These are phyloP conservation scores for Borovskyia barvae DNA, from an alignment of 208 protist genomes.

Conservation along the genomic window DNA sequence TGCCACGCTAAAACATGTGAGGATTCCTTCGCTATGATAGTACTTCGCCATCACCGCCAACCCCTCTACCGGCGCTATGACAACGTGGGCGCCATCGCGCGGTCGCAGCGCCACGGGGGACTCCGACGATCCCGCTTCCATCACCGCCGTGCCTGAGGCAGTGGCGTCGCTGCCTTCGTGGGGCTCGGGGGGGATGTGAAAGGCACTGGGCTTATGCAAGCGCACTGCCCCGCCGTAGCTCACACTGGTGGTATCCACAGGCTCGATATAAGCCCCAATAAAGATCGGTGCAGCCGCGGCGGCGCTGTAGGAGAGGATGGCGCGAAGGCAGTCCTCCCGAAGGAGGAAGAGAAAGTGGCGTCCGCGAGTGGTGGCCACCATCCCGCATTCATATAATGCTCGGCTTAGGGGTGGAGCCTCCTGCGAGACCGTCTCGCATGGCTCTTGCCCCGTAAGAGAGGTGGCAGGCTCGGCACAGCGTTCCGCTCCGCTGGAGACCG, in stretches of 20 bases:
- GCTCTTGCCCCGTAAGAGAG: too few relatives aligned
- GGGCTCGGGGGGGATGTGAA: background rate
- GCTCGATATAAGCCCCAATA: constrained; percentile 48
- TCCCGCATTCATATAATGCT: constrained; percentile 42
- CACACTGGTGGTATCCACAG: constrained; percentile 37
- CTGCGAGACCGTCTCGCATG: too few relatives aligned
- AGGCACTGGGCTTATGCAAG: constrained; percentile 12
- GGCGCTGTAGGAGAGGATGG: constrained; percentile 43
- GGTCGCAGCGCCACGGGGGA: background rate
- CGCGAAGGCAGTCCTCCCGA: constrained; percentile 30
- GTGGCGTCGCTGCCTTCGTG: background rate
- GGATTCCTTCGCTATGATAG: constrained; percentile 30
- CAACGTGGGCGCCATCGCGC: constrained; percentile 1
- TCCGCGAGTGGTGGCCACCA: constrained; percentile 35
- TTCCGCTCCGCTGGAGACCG: too few relatives aligned
- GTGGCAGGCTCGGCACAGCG: too few relatives aligned
- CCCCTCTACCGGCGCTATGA: constrained; percentile 15
- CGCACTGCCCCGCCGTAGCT: constrained; percentile 49
- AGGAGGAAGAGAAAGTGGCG: constrained; percentile 40
- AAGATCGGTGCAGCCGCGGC: constrained; percentile 37
- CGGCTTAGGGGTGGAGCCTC: too few relatives aligned
- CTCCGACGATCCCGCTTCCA: background rate
- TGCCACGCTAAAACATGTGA: constrained; percentile 38
- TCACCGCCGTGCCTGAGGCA: background rate
- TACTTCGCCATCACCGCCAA: constrained; percentile 32